Evolutionary conservation across 805 yeast genomes (phyloP), one percentile per base, ranked within the genome.

Genomic region (Wickerhamomyces chambardii): DNA sequence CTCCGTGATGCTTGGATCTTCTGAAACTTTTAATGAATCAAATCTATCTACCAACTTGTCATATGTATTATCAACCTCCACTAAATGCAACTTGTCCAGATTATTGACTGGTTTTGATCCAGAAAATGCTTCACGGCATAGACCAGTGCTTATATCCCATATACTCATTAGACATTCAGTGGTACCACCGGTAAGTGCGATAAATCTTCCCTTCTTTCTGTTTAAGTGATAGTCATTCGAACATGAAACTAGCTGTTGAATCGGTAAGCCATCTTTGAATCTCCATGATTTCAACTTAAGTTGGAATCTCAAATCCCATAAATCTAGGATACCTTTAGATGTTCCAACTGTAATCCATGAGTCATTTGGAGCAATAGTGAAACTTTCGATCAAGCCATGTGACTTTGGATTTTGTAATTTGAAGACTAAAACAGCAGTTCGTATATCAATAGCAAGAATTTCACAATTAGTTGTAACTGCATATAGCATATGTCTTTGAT

Each of bases 271-370:
- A 12, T 63, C 60, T 29, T 66, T 70, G 31, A 85, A 66, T 9
- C 70, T 68, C 76, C 86, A 82, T 1, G 79, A 63, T 40, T 71
- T 77, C 26, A 85, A 59, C 29, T 70, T 59, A 0, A 81, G 39
- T 26, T 66, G 66, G 52, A 86, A 84, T 36, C 94, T 62, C 26
- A 84, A 44, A 53, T 87, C 96, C 95, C 95, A 87, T 14, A 90
- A 56, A 42, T 76, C 78, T 22, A 92, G 51, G 1, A 79, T 60
- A 1, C 97, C 97, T 28, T 69, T 70, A 0, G 72, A 60, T 0
- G 96, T 84, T 0, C 96, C 97, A 2, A 81, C 51, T 8, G 84
- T 53, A 2, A 84, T 51, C 85, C 95, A 85, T 5, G 70, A 59
- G 18, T 63, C 57, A 14, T 64, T 58, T 0, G 59, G 54, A 36